A percentile compares a stretch with the other conserved stretches of the same genome.
Evolutionary conservation across 805 yeast genomes (phyloP).

Genomic region (Sugiyamaella boreocaroliniensis): DNA sequence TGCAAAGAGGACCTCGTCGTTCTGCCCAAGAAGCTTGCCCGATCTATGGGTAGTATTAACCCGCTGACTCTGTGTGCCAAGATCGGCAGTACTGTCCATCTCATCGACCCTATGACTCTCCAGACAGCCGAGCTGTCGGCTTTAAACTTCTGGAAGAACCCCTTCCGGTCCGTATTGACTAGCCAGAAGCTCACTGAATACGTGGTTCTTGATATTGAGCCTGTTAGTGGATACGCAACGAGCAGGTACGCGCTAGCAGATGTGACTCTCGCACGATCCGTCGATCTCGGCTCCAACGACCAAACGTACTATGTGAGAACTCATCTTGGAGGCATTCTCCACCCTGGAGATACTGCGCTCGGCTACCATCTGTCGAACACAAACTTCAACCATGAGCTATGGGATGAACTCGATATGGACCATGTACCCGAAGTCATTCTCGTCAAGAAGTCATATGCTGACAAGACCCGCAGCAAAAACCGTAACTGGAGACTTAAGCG

Average conservation of each 20-base stretch:
- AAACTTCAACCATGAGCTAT: constrained; percentile 80
- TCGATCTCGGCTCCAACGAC: constrained; percentile 84
- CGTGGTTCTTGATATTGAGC: constrained; percentile 84
- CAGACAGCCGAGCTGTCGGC: constrained; percentile 72
- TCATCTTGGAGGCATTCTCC: constrained; percentile 88
- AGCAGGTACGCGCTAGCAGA: constrained; percentile 85
- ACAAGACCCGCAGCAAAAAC: constrained; percentile 10
- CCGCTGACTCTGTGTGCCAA: constrained; percentile 80
- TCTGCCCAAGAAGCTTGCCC: constrained; percentile 80
- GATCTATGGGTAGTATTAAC: constrained; percentile 72
- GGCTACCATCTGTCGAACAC: constrained; percentile 84
- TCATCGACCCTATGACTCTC: constrained; percentile 76
- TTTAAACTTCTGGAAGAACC: constrained; percentile 68
- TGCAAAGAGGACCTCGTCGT: constrained; percentile 96
- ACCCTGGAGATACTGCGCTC: constrained; percentile 92
- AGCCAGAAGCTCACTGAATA: constrained; percentile 75
- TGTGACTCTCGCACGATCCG: constrained; percentile 79
- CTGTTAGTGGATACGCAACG: constrained; percentile 44
- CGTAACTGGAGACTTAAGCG: constrained; percentile 58
- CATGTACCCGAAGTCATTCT: constrained; percentile 78
- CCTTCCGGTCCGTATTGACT: constrained; percentile 66
- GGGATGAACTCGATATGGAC: constrained; percentile 60
- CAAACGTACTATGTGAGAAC: constrained; percentile 76
- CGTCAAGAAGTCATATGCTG: constrained; percentile 36
- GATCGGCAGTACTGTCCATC: constrained; percentile 74